Evolutionary conservation across 2,329 filamentous ascomycete species (phyloP).

Genomic region (Hortaea sp.): DNA sequence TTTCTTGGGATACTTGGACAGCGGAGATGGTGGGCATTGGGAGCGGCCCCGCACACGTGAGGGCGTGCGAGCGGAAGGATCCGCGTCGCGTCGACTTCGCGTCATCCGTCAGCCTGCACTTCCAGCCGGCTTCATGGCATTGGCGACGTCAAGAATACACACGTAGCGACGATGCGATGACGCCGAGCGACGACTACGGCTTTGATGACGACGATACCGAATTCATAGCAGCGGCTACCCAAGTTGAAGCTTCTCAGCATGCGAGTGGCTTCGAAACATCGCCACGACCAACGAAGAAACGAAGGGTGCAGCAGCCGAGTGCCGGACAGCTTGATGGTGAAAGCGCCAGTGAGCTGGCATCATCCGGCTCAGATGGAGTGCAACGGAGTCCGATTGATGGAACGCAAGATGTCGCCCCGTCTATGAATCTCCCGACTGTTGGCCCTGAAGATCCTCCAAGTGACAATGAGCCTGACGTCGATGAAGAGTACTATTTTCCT

Average conservation of each 20-base stretch:
- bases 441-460: too few relatives aligned
- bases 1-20: too few relatives aligned
- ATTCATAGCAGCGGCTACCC: constrained; percentile 22
- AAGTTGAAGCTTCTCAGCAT: constrained; percentile 20
- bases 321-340: constrained; percentile 15
- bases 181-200: constrained; percentile 24
- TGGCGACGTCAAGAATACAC: background rate
- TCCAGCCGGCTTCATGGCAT: too few relatives aligned
- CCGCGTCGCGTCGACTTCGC: too few relatives aligned
- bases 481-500: constrained; percentile 16
- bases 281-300: constrained; percentile 23
- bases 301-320: constrained; percentile 11
- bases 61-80: too few relatives aligned
- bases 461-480: constrained; percentile 9
- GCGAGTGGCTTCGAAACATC: constrained; percentile 21
- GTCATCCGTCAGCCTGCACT: too few relatives aligned
- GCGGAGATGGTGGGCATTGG: too few relatives aligned
- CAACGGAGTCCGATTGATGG: too few relatives aligned
- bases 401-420: too few relatives aligned
- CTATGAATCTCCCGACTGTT: too few relatives aligned
- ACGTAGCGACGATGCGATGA: constrained; percentile 12
- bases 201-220: constrained; percentile 23
- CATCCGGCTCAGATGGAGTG: constrained; percentile 9
- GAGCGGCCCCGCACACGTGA: too few relatives aligned
- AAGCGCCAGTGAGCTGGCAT: constrained; percentile 11